Conservation (phyloP, 176 grass and related monocot species). For the Themeda triandra region DNA sequence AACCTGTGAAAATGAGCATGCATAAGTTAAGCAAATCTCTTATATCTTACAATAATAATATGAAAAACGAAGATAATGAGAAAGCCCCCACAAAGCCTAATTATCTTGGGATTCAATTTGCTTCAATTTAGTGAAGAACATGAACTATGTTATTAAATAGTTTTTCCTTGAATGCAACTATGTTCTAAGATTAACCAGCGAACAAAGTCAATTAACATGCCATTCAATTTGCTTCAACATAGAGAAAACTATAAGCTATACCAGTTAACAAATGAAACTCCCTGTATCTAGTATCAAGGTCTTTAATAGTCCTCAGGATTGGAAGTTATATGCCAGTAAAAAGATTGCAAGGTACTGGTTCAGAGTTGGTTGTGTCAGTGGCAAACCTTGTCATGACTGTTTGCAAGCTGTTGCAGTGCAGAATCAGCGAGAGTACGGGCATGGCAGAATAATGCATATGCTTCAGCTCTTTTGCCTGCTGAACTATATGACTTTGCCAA, state of each 20-base stretch:
- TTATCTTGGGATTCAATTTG: conserved; percentile 1
- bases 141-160: conserved; percentile 1
- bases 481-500: conserved; percentile 97
- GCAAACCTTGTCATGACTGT: conserved; percentile 65
- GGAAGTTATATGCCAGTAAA: background rate
- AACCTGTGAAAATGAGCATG: conserved; percentile 45
- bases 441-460: conserved; percentile 83
- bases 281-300: background rate
- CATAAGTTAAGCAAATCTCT: conserved; percentile 1
- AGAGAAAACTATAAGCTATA: conserved; percentile 3
- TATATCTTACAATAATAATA: background rate
- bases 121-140: conserved; percentile 1
- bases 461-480: conserved; percentile 87
- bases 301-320: background rate
- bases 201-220: background rate
- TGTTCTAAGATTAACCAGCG: background rate
- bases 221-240: background rate
- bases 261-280: background rate
- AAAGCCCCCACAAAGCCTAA: background rate
- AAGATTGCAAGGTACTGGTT: background rate
- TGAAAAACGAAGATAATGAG: background rate
- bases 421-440: conserved; percentile 59
- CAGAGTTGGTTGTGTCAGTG: background rate
- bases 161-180: background rate
- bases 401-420: conserved; percentile 58